Evolutionary conservation across 306 rosid genomes (phyloP).

Genomic region (Phaseolus lunatus): DNA sequence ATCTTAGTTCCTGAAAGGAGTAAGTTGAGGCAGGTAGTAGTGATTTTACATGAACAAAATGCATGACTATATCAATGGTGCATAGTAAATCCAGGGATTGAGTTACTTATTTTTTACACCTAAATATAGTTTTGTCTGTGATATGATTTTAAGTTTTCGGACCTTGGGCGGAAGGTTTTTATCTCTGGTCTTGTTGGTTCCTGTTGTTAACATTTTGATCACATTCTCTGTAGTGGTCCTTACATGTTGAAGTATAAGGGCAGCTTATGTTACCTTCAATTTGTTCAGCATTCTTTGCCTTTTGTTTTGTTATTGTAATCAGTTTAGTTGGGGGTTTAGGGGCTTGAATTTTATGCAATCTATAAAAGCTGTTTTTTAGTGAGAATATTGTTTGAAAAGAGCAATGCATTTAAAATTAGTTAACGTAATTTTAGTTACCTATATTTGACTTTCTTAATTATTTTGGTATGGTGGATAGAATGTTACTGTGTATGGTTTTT

Average conservation of each 20-base stretch:
- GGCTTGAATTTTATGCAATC: conserved; percentile 1
- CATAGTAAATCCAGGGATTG: background rate
- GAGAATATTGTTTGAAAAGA: conserved; percentile 19
- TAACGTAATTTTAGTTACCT: background rate
- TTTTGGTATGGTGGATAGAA: background rate
- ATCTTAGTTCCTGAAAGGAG: background rate
- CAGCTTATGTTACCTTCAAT: conserved; percentile 62
- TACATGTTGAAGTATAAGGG: conserved; percentile 64
- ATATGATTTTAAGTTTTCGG: background rate
- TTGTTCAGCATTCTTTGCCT: background rate
- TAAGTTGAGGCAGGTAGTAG: background rate
- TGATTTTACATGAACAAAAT: background rate
- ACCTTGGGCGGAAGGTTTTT: background rate
- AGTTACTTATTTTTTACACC: background rate
- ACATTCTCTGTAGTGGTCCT: conserved; percentile 36
- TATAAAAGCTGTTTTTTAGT: conserved; percentile 8
- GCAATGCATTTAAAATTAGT: background rate
- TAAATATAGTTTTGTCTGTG: background rate
- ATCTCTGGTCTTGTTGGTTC: background rate
- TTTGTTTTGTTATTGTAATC: background rate
- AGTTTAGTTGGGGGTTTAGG: conserved; percentile 1
- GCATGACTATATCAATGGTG: background rate
- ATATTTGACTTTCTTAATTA: background rate
- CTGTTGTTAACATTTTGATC: conserved; percentile 47
- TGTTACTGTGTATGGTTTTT: background rate